Evolutionary conservation across 1,284 basidiomycete species (phyloP), one percentile per base, ranked within the genome.

Genomic region (Microbotryum saponariae): DNA sequence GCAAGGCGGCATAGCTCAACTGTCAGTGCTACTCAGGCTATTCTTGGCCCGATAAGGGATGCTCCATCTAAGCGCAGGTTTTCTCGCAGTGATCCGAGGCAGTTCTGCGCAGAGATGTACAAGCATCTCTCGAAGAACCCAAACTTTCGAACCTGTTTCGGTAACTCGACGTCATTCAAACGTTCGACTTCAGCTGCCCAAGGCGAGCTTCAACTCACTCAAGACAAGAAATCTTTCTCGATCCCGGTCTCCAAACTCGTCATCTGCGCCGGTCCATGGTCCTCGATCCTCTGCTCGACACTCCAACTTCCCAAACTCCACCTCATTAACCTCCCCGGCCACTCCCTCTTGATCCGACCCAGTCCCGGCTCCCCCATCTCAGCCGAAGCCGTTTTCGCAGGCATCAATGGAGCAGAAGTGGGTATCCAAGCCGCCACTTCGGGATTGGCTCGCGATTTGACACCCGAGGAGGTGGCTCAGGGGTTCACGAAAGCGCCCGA

Each of bases 221-320:
- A 6, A 48, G 20, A 48, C 47, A 2, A n/a, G 21, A 48, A 48
- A 14, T 20, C 47, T 53, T 20, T 25, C n/a, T 23, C 2, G 16
- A 10, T 64, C 16, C n/a, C 54, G 14, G 27, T 59, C 27, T 48
- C 55, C 42, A 58, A 52, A 2, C 52, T 69, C n/a, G 21, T 64
- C 21, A 18, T 69, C 56, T 56, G 65, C 7, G 63, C 65, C 4
- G 67, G 67, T 0, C 67, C 67, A 5, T 66, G 67, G 67, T 61
- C 65, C 4, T 60, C 62, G 14, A 47, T 54, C 16, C 56, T 69
- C 44, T 60, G 58, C 37, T 44, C 50, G 1, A 12, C 48, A 4
- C 61, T 69, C 47, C 5, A 2, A 6, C 61, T 69, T 16, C 67
- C 67, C 0, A 6, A 44, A 1, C 49, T 66, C 20, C 56, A 62